These are phyloP conservation scores for Boletus insuetus DNA, from an alignment of 768 basidiomycete genomes.

Conservation along the genomic window DNA sequence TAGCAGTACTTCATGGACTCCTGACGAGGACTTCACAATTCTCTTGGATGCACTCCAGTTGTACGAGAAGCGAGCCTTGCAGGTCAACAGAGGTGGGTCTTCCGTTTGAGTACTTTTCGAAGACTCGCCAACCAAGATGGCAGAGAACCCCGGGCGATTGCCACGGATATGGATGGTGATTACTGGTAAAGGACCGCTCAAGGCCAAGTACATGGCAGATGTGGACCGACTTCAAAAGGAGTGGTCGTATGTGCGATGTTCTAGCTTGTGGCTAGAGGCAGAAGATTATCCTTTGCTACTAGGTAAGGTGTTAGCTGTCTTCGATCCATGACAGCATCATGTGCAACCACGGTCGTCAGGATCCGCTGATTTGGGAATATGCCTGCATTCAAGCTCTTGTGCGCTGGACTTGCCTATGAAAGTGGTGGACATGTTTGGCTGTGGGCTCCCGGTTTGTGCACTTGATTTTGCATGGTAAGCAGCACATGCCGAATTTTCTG, in stretches of 20 bases:
- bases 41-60: conserved; percentile 68
- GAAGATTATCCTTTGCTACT: conserved; percentile 87
- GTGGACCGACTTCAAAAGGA: conserved; percentile 52
- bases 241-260: conserved; percentile 79
- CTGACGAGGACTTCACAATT: conserved; percentile 92
- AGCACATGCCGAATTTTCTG: background rate
- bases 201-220: conserved; percentile 67
- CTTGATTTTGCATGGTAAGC: conserved; percentile 82
- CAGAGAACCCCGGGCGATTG: conserved; percentile 35
- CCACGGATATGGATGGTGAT: conserved; percentile 82
- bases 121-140: background rate
- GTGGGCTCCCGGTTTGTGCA: conserved; percentile 90
- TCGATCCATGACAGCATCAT: background rate
- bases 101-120: background rate
- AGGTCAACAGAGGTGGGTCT: conserved; percentile 21
- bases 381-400: conserved; percentile 87
- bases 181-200: conserved; percentile 87
- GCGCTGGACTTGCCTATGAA: conserved; percentile 97
- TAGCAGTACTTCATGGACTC: conserved; percentile 95
- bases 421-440: conserved; percentile 99
- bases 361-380: conserved; percentile 89
- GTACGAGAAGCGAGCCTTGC: conserved; percentile 63
- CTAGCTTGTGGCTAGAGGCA: conserved; percentile 85
- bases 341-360: conserved; percentile 44
- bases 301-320: conserved; percentile 43